Evolutionary conservation across 1,284 basidiomycete genomes (phyloP).

Genomic region (Malassezia yamatoensis): DNA sequence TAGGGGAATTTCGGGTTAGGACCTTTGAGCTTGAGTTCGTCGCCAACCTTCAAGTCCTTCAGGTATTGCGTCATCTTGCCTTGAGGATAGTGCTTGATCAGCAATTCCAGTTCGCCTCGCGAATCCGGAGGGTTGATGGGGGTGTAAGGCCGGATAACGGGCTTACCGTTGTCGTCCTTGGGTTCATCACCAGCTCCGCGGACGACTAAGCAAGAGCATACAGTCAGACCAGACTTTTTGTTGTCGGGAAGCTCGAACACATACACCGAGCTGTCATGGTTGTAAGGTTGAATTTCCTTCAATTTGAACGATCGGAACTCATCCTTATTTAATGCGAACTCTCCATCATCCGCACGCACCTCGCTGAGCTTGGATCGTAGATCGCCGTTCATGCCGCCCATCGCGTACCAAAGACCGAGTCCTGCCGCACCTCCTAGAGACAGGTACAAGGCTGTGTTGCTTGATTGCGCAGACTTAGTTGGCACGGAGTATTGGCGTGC

Average conservation of each 20-base stretch:
- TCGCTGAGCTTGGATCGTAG: constrained; percentile 28
- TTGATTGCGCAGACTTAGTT: background rate
- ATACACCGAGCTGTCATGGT: constrained; percentile 70
- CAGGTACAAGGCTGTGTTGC: constrained; percentile 36
- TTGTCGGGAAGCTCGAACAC: constrained; percentile 71
- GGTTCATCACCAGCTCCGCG: constrained; percentile 51
- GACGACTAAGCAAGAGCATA: constrained; percentile 55
- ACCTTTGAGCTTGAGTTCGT: constrained; percentile 74
- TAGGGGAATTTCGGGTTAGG: constrained; percentile 44
- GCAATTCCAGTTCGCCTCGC: constrained; percentile 51
- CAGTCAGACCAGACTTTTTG: constrained; percentile 65
- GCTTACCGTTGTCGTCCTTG: constrained; percentile 69
- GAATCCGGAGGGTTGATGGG: constrained; percentile 39
- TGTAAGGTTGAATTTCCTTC: constrained; percentile 75
- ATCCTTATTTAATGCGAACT: constrained; percentile 50
- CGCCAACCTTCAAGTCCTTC: constrained; percentile 60
- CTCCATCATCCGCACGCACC: constrained; percentile 10
- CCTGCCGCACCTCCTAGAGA: constrained; percentile 40
- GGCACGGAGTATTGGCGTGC: constrained; percentile 1
- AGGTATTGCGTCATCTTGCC: constrained; percentile 50
- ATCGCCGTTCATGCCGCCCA: constrained; percentile 35
- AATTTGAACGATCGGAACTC: constrained; percentile 70
- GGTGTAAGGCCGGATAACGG: constrained; percentile 61
- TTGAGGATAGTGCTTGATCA: constrained; percentile 61
- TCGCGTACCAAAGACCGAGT: constrained; percentile 37